Base-by-base conservation (phyloP, 345 rosid species). In the Cardamine resedifolia region DNA sequence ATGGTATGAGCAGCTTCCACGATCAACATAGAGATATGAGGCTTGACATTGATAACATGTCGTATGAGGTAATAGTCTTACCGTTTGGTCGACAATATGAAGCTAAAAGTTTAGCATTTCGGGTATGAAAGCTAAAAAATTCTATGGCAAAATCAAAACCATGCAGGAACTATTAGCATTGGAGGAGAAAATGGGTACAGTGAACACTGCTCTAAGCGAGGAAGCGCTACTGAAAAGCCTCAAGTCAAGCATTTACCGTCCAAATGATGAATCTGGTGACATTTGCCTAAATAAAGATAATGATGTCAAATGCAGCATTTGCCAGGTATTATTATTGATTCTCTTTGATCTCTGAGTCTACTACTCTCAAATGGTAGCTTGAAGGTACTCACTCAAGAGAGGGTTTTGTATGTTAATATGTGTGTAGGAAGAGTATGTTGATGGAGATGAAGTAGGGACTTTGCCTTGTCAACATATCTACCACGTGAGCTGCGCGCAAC, bases 21-120 rank as follows among this genome's bases (percentile, higher is more conserved):
- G 98, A 95, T 66, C 98, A 83, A 77, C 97, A 95, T 66, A 85
- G 97, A 74, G 98, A 88, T 15, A 86, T 95, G 99, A 87, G 99
- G 83, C 86, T 91, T 73, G 99, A 95, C 81, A 95, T 95, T 59
- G 99, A 95, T 76, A 78, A 86, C 80, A 92, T 92, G 99, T 90
- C 99, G 10, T 95, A 95, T 50, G 97, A 96, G 98, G 99, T 90
- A 1, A 12, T 49, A 74, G 87, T 76, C 64, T 30, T 28, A 5
- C 7, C 1, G 1, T 28, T 28, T 64, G 3, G 34, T 45, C 15
- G 4, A 36, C 14, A 1, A 1, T 10, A 10, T 11, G 43, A 38
- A 38, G 43, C 43, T 12, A 38, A 38, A 38, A 10, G 0, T 36
- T 39, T 20, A 14, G 68, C 59, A 36, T 38, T 38, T 7, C 2